Base-by-base conservation (phyloP, 805 yeast species). In the Candida silvatica region DNA sequence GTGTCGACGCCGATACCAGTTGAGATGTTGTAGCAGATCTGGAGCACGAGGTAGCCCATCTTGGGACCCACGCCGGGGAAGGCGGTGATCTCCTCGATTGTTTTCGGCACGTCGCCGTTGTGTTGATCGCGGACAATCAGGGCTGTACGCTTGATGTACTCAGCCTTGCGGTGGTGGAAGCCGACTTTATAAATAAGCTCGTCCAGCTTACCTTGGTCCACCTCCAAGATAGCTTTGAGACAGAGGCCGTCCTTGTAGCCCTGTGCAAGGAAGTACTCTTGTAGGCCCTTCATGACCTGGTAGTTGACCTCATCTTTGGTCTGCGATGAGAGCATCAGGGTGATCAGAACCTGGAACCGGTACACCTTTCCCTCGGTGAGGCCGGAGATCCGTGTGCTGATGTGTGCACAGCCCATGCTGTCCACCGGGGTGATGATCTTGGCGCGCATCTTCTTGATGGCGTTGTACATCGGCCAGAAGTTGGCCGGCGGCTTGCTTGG, bases 51-150 rank as follows among this genome's bases (percentile, higher is more conserved):
- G 52, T 72, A 81, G 0, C 94, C 95, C 97, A 88, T 88, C 54
- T 88, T 88, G 6, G 95, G 95, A 0, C 97, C 97, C 3, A 88
- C 94, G 0, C 97, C 97, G 0, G 96, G 96, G 22, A 88, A 60
- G 0, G 69, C 56, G 4, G 71, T 65, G 34, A 88, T 65, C 1
- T 79, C 88, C 5, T 69, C 75, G 6, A 82, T 66, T 2, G 78
- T 67, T 39, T 68, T 57, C 0, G 97, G 97, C 3, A 90, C 68
- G 44, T 87, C 96, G 6, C 77, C 76, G 8, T 62, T 60, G 50
- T 66, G 75, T 16, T 67, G 48, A 2, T 66, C 69, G 3, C 49
- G 46, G 6, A 87, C 44, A 4, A 81, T 61, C 34, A 60, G 62
- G 6, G 81, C 71, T 1, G 92, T 65, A 45, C 66, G 61, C 46